A percentile compares a stretch with the other conserved stretches of the same genome.
These are phyloP conservation scores for Themeda triandra DNA, from an alignment of 176 grass and related monocot genomes.

Conservation along the genomic window DNA sequence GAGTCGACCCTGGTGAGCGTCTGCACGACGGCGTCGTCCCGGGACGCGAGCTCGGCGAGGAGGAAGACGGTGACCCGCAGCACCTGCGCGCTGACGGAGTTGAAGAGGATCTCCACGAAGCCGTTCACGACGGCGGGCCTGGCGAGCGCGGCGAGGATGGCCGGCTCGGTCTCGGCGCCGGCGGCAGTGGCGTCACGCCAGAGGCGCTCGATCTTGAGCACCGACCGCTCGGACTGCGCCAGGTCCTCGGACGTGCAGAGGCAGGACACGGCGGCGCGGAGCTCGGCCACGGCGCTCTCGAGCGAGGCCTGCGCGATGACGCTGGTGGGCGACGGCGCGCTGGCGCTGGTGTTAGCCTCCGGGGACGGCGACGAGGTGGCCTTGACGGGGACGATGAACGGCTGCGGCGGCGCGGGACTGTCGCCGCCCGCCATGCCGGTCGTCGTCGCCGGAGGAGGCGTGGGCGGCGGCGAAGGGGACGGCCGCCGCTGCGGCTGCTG, in stretches of 20 bases:
- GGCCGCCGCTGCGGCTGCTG: neutral
- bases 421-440: constrained; percentile 15
- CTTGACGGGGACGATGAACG: constrained; percentile 9
- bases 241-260: constrained; percentile 69
- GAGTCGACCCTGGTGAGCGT: constrained; percentile 62
- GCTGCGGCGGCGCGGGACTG: neutral
- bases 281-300: constrained; percentile 37
- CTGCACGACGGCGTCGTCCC: constrained; percentile 50
- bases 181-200: constrained; percentile 22
- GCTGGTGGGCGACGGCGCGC: constrained; percentile 49
- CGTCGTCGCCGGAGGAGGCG: neutral
- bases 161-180: neutral
- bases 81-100: constrained; percentile 49
- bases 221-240: constrained; percentile 41
- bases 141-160: constrained; percentile 16
- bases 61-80: constrained; percentile 50
- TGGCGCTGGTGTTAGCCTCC: constrained; percentile 22
- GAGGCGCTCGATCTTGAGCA: constrained; percentile 54
- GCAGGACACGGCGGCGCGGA: constrained; percentile 50
- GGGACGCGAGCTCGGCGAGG: constrained; percentile 47
- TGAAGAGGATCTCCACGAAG: constrained; percentile 71
- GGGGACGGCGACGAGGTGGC: constrained; percentile 23
- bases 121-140: constrained; percentile 61
- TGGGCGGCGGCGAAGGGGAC: neutral
- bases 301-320: constrained; percentile 50